Percentiles rank a stretch among this genome's conserved stretches.
These are phyloP conservation scores for Blastomyces silverae DNA, from an alignment of 2,329 filamentous ascomycete species.

Conservation along the genomic window DNA sequence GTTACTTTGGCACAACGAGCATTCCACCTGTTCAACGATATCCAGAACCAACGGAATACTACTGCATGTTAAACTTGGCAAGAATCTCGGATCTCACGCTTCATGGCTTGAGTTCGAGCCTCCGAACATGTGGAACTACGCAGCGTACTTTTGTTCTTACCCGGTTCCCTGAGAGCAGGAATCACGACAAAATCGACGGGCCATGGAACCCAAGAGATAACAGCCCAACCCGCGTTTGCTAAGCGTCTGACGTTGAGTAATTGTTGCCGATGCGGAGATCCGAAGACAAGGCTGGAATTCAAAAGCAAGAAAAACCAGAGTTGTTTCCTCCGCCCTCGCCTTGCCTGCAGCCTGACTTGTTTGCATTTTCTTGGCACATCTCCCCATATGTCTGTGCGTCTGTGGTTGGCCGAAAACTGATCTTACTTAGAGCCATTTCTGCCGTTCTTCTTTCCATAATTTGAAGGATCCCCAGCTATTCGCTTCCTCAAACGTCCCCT, in stretches of 20 bases:
- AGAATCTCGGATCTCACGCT: not conserved
- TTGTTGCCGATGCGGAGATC: not conserved
- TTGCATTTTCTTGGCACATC: not conserved
- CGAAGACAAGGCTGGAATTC: not conserved
- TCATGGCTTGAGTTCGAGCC: not conserved
- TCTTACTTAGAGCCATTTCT: not conserved
- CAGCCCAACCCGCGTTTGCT: not conserved
- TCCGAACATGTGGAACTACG: not conserved
- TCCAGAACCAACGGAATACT: not conserved
- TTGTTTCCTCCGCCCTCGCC: not conserved
- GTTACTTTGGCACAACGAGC: not conserved
- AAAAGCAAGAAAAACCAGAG: not conserved
- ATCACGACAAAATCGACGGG: not conserved
- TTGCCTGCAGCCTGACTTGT: not conserved
- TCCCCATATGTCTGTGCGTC: not conserved
- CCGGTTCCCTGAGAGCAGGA: not conserved
- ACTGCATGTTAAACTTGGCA: not conserved
- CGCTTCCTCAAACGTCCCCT: not conserved
- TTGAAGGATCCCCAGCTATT: not conserved
- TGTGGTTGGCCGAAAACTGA: not conserved
- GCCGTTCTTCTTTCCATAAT: not conserved
- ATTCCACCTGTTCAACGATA: too few relatives aligned
- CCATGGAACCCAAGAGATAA: not conserved
- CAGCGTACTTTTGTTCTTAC: not conserved
- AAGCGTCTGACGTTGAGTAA: not conserved